phyloP scores from a whole-genome alignment of 495 filamentous ascomycete genomes.

The Lasiosphaeria miniovina region DNA sequence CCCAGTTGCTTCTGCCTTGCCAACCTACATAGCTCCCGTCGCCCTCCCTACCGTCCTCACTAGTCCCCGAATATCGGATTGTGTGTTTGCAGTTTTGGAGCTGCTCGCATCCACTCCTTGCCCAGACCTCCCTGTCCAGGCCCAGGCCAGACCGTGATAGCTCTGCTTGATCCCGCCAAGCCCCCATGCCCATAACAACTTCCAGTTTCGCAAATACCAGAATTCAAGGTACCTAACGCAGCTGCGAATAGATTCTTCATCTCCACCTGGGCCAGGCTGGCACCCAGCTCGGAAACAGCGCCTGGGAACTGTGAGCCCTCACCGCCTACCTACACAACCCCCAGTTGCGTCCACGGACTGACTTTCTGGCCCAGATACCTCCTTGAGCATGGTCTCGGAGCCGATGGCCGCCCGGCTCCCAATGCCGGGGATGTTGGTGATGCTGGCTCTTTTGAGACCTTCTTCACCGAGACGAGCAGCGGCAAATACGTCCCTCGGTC shows the following conservation, averaged over 20 bases:
- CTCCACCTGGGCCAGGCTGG: slow-evolving; percentile 93
- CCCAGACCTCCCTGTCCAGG: not conserved
- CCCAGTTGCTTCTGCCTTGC: not conserved
- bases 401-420: slow-evolving; percentile 68
- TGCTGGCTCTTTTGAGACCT: slow-evolving; percentile 78
- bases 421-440: slow-evolving; percentile 59
- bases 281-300: slow-evolving; percentile 88
- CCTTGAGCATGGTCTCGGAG: slow-evolving; percentile 82
- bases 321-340: slow-evolving; percentile 34
- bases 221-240: slow-evolving; percentile 14
- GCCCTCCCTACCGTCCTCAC: not conserved
- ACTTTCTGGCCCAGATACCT: slow-evolving; percentile 61
- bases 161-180: not conserved
- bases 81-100: not conserved
- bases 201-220: not conserved
- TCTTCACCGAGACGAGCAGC: slow-evolving; percentile 82
- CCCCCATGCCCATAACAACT: slow-evolving; percentile 11
- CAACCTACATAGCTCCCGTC: not conserved
- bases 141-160: not conserved
- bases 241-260: slow-evolving; percentile 65
- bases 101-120: not conserved
- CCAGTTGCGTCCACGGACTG: slow-evolving; percentile 7
- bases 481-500: slow-evolving; percentile 91
- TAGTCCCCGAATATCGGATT: not conserved
- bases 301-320: slow-evolving; percentile 85